A percentile compares a stretch with the other conserved stretches of the same genome.
phyloP scores from a whole-genome alignment of 495 filamentous ascomycete species.

The Stereocaulon alpinum region DNA sequence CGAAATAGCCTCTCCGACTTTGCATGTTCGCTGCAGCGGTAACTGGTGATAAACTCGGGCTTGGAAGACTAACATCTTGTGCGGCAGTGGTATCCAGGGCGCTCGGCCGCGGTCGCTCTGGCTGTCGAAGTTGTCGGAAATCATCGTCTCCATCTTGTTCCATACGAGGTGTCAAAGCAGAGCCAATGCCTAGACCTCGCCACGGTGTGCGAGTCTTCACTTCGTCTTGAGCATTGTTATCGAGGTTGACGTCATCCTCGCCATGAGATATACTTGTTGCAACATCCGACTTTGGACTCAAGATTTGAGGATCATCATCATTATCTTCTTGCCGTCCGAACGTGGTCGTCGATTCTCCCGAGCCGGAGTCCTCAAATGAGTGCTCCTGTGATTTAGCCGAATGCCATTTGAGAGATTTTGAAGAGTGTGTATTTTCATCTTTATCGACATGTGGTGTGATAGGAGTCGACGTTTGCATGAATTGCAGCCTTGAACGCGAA shows the following conservation, averaged over 20 bases:
- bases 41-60: slow-evolving; percentile 87
- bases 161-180: slow-evolving; percentile 12
- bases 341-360: slow-evolving; percentile 10
- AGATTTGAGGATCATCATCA: slow-evolving; percentile 13
- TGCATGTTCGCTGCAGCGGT: slow-evolving; percentile 63
- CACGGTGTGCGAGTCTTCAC: slow-evolving; percentile 8
- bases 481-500: slow-evolving; percentile 15
- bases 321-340: slow-evolving; percentile 6
- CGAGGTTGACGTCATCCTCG: background rate
- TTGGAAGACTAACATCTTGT: slow-evolving; percentile 86
- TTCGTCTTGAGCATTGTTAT: slow-evolving; percentile 8
- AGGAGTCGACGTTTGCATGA: slow-evolving; percentile 24
- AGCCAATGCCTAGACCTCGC: slow-evolving; percentile 7
- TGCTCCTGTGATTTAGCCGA: slow-evolving; percentile 16
- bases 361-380: slow-evolving; percentile 26
- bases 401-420: slow-evolving; percentile 20
- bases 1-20: slow-evolving; percentile 25
- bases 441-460: slow-evolving; percentile 13
- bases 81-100: slow-evolving; percentile 53
- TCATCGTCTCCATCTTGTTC: slow-evolving; percentile 10
- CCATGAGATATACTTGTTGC: slow-evolving; percentile 3
- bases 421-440: slow-evolving; percentile 9
- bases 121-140: slow-evolving; percentile 7
- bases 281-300: slow-evolving; percentile 20
- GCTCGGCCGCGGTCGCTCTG: slow-evolving; percentile 28